Base-by-base conservation (phyloP, 2,329 filamentous ascomycete species). In the Thelonectria blattea region DNA sequence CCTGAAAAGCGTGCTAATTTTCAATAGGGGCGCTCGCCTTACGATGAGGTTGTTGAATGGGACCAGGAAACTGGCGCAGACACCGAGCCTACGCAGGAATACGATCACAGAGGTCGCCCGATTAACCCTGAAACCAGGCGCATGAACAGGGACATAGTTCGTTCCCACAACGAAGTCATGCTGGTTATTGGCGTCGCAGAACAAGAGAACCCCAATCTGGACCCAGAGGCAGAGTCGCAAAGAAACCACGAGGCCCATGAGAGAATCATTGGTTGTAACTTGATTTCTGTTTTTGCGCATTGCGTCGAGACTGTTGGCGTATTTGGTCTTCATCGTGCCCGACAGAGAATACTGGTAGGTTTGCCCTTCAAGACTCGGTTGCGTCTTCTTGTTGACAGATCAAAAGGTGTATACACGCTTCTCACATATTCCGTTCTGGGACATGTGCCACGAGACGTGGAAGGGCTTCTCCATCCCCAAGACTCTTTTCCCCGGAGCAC, bases 161-260 rank as follows among this genome's bases (percentile, higher is more conserved):
- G 85, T 52, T 81, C 85, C 10, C 85, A 88, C 67, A 88, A 88
- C 64, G 85, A 88, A 64, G 85, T 88, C 3, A 88, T 88, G 85
- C 78, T 82, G 17, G 84, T 86, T 10, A 87, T 88, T 41, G 85
- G 85, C 5, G 85, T 87, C 5, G 85, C 85, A 9, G 85, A 88
- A 66, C 82, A 84, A 14, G 85, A 87, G 54, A 81, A 80, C 52
- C 73, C 74, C 8, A 68, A 68, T 4, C 70, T 74, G 20, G 76
- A 78, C 4, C 74, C 75, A 5, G 77, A 81, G 52, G 70, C 73
- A 7, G 79, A 81, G 42, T 72, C 75, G 2, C 74, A 78, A n/a
- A 73, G 74, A 14, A 74, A 77, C 11, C 82, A 85, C 62, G 72
- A 78, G 32, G 72, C 73, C 9, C 81, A 83, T 51, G 84, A 87